These are phyloP conservation scores for Naganishia vaughanmartiniae DNA, from an alignment of 768 basidiomycete genomes.

Conservation along the genomic window DNA sequence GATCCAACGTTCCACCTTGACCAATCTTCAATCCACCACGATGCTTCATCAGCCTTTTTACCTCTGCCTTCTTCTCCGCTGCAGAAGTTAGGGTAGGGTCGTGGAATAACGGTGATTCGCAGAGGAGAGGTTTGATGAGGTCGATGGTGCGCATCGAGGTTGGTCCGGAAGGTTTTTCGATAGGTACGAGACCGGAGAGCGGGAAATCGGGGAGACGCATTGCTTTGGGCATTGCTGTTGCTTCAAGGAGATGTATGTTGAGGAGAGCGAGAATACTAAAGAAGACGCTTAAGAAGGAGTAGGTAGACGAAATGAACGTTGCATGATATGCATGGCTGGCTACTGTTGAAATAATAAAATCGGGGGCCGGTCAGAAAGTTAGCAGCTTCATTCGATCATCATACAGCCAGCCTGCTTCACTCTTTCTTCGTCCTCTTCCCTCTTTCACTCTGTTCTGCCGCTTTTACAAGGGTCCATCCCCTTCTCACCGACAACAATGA, in stretches of 20 bases:
- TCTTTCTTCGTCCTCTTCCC: not conserved
- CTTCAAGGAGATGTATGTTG: not conserved
- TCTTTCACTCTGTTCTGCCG: not conserved
- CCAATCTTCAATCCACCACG: slow-evolving; percentile 59
- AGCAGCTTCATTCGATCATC: not conserved
- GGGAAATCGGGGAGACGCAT: slow-evolving; percentile 42
- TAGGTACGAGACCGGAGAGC: slow-evolving; percentile 65
- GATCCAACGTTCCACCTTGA: slow-evolving; percentile 80
- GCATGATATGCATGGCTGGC: not conserved
- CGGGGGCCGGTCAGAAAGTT: not conserved
- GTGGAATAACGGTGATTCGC: slow-evolving; percentile 72
- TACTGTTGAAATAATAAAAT: not conserved
- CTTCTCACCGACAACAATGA: not conserved
- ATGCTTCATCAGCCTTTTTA: slow-evolving; percentile 41
- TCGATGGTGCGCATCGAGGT: slow-evolving; percentile 89
- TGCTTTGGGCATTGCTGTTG: slow-evolving; percentile 46
- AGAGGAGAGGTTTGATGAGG: slow-evolving; percentile 74
- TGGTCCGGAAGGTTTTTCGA: slow-evolving; percentile 87
- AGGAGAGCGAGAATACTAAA: not conserved
- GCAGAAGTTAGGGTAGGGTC: slow-evolving; percentile 36
- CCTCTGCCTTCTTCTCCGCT: slow-evolving; percentile 27
- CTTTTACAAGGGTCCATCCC: too few relatives aligned
- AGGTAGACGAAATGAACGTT: not conserved
- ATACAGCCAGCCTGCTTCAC: not conserved
- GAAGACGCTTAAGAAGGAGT: too few relatives aligned